A percentile compares a stretch with the other conserved stretches of the same genome.
Conservation (phyloP, 768 basidiomycete species). For the Amanita pallidorosea region DNA sequence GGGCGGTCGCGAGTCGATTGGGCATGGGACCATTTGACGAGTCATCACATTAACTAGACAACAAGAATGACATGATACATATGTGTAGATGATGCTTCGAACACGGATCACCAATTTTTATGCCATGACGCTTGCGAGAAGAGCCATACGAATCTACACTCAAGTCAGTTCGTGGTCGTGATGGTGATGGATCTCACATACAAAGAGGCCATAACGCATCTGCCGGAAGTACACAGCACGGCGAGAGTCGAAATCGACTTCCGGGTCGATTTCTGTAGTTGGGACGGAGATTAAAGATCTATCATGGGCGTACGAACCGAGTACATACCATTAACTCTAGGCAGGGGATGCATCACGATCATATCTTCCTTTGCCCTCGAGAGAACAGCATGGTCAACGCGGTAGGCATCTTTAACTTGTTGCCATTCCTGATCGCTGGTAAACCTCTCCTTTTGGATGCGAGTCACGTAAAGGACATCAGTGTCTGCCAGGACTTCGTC, state of each 20-base stretch:
- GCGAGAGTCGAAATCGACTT: constrained; percentile 92
- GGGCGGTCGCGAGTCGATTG: too few species aligned
- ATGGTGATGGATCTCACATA: constrained; percentile 32
- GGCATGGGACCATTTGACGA: too few species aligned
- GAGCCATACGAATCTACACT: constrained; percentile 23
- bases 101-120: background rate
- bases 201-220: constrained; percentile 96
- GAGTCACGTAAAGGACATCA: constrained; percentile 94
- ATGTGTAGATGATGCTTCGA: too few species aligned
- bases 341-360: constrained; percentile 99
- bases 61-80: background rate
- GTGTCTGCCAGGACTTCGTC: constrained; percentile 89
- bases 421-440: constrained; percentile 73
- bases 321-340: constrained; percentile 70
- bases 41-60: too few species aligned
- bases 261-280: constrained; percentile 88
- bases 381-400: constrained; percentile 89
- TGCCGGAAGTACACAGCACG: constrained; percentile 97
- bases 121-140: constrained; percentile 22
- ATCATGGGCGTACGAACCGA: background rate
- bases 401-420: constrained; percentile 83
- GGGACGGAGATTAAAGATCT: constrained; percentile 6
- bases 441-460: constrained; percentile 94
- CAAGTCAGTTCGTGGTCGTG: background rate
- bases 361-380: constrained; percentile 91